These are phyloP conservation scores for Angomonas ambiguus DNA, from an alignment of 208 protist species.

Conservation along the genomic window DNA sequence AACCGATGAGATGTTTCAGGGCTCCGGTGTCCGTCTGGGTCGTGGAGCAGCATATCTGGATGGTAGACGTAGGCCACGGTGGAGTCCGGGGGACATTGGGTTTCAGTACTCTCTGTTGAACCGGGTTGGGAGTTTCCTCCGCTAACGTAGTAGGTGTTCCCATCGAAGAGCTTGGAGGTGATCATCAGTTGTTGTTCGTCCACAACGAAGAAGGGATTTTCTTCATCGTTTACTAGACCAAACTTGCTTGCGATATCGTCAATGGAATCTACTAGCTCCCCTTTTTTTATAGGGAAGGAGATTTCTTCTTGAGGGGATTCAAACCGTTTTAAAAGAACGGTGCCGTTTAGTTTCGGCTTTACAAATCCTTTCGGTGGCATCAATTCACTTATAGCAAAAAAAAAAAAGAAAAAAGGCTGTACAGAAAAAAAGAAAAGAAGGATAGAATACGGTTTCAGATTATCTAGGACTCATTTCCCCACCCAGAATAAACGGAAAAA, in stretches of 20 bases:
- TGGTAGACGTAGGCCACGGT: conserved; percentile 69
- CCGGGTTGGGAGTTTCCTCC: conserved; percentile 17
- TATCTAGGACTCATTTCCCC: no score
- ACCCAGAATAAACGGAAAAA: no score
- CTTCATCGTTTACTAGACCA: conserved; percentile 19
- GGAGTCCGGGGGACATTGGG: conserved; percentile 29
- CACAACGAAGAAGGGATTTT: conserved; percentile 24
- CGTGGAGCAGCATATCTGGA: conserved; percentile 52
- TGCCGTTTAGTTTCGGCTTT: conserved; percentile 37
- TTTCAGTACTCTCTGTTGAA: neutral
- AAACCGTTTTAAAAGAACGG: conserved; percentile 48
- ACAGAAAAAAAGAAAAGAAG: neutral
- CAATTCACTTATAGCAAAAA: conserved; percentile 2
- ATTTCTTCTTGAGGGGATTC: conserved; percentile 38
- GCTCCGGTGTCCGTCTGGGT: conserved; percentile 37
- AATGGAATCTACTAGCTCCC: conserved; percentile 48
- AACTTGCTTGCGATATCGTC: conserved; percentile 33
- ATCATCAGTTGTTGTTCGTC: conserved; percentile 58
- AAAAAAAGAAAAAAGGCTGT: conserved; percentile 7
- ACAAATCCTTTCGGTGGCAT: conserved; percentile 24
- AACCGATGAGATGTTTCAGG: conserved; percentile 72
- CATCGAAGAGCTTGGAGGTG: conserved; percentile 40
- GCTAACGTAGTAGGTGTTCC: conserved; percentile 52
- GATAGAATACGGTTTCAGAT: no score
- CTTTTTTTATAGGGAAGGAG: conserved; percentile 40